Evolutionary conservation across 1,139 yeast species (phyloP), one percentile per base, ranked within the genome.

Genomic region (Blastobotrys petasosporus): DNA sequence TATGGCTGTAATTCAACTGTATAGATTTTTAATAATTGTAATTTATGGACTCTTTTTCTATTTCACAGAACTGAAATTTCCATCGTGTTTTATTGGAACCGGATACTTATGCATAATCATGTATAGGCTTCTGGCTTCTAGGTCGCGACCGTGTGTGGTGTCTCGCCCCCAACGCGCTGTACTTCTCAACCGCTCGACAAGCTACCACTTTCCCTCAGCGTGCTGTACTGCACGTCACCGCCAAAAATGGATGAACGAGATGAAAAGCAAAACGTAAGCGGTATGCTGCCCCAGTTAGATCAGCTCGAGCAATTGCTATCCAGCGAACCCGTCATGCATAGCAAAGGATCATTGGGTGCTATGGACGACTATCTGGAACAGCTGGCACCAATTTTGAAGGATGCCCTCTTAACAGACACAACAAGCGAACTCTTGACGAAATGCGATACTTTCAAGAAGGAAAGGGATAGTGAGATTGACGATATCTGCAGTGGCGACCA

Each of bases 351-450:
- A 6, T 31, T 46, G n/a, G 51, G 46, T 13, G 37, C 46, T 8
- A 77, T 87, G 1, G 85, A 81, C 46, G 90, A 84, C 57, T 84
- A 82, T 60, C 66, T 86, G 37, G 95, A 86, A 54, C 86, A 84
- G 63, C 70, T 86, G 50, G 85, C 88, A 2, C 94, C 94, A 1
- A 75, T 85, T n/a, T 74, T 86, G 51, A 79, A 78, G 56, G 77
- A 79, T 16, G 83, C 90, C n/a, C 66, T 86, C 45, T 69, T 69
- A 43, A 66, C 72, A 17, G 73, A 79, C 53, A 73, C 79, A 0
- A 70, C 85, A 30, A 72, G 79, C 6, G 80, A 75, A 16, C 68
- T 86, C 49, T 70, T 83, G 38, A 71, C 67, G 30, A 74, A 70
- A 49, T 68, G 86, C 50, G 81, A 79, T 46, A 74, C 68, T 15